Evolutionary conservation across 179 eudicot species (phyloP), one percentile per base, ranked within the genome.

Genomic region (Vitellaria paradoxa): DNA sequence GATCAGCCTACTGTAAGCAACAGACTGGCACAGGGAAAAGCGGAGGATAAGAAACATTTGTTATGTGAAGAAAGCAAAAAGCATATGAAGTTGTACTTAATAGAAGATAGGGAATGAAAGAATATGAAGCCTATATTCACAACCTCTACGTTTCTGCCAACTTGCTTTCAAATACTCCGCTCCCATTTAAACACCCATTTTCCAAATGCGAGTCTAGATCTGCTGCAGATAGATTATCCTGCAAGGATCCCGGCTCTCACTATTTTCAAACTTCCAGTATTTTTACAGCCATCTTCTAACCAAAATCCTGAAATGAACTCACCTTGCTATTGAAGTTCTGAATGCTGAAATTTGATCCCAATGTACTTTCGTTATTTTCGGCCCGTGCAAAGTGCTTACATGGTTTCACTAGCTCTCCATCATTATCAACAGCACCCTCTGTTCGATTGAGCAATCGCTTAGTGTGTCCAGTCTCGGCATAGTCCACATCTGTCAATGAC

Each of bases 91-190:
- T 30, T 30, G 1, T 30, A 13, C 3, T 0, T 2, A 20, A 11
- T 17, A 40, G 47, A 5, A 40, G 10, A 79, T 10, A 24, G 42
- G n/a, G 13, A 12, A 23, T 64, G 75, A 37, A n/a, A 72, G 49
- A 57, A n/a, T 7, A 7, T 37, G 42, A 61, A 59, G 45, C 59
- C 52, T 76, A 40, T 57, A 68, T 67, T 65, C 77, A 78, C 78
- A 78, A 82, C 91, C 92, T 89, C 81, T 61, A 73, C 55, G 77
- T 79, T 76, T 75, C 80, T 1, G 67, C 67, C 50, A 72, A 71
- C 75, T 78, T 80, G 69, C 74, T 82, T 70, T 59, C 78, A 75
- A 70, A 78, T 37, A 72, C 70, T 66, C 79, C 64, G 60, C 65
- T 77, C 60, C 73, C 77, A 75, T 65, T 78, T 18, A 63, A 50